Conservation (phyloP, 306 rosid species). For the Vigna angularis region DNA sequence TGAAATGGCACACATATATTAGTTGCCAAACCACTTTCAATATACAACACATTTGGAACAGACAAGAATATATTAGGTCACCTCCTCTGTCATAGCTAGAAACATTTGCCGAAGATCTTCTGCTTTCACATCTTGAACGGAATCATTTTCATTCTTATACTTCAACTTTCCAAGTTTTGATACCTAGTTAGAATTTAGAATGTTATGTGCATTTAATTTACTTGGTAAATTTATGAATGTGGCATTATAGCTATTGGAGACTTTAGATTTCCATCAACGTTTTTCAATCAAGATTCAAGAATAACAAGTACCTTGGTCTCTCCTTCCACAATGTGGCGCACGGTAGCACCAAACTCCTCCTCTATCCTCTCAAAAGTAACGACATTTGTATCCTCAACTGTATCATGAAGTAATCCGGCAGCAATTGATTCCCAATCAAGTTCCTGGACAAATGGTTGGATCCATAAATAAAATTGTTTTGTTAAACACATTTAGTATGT, state of each 20-base stretch:
- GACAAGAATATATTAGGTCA: slow-evolving; percentile 46
- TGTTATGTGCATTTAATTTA: slow-evolving; percentile 37
- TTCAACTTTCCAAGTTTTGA: slow-evolving; percentile 96
- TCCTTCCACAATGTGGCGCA: slow-evolving; percentile 97
- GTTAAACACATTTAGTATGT: slow-evolving; percentile 26
- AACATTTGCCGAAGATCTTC: slow-evolving; percentile 98
- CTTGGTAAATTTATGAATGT: slow-evolving; percentile 35
- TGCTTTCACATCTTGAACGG: slow-evolving; percentile 95
- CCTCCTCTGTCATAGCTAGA: slow-evolving; percentile 99
- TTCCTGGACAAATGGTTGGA: slow-evolving; percentile 61
- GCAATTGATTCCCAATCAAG: slow-evolving; percentile 98
- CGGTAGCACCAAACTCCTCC: slow-evolving; percentile 90
- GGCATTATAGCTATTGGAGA: slow-evolving; percentile 1
- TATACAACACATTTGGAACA: slow-evolving; percentile 29
- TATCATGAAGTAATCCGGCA: slow-evolving; percentile 97
- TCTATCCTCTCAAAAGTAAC: slow-evolving; percentile 93
- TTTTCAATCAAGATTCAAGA: slow-evolving; percentile 35
- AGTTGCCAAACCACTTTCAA: slow-evolving; percentile 47
- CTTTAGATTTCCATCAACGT: slow-evolving; percentile 2
- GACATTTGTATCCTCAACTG: slow-evolving; percentile 93
- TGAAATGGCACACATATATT: slow-evolving; percentile 51
- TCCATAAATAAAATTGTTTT: slow-evolving; percentile 36
- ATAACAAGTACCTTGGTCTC: slow-evolving; percentile 83
- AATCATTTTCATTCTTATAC: slow-evolving; percentile 77
- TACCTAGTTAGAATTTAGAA: slow-evolving; percentile 63